Base-by-base conservation (phyloP, 1,139 yeast species). In the Saccharomyces hybrid region DNA sequence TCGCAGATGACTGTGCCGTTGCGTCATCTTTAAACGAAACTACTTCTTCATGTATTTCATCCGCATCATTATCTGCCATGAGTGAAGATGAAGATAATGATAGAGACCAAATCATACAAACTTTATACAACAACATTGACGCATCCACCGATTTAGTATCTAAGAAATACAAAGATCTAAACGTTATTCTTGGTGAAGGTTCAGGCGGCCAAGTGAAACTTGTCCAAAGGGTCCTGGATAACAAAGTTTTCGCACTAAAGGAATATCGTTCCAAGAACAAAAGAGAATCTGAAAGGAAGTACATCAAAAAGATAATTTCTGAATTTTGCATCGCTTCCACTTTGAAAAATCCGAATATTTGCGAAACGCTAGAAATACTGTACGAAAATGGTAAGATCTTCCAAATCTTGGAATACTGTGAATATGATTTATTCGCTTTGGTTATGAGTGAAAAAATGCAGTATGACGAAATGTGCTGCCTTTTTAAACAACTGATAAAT, bases 291-390 rank as follows among this genome's bases (percentile, higher is more conserved):
- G 80, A 82, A 63, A 85, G 88, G 63, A 96, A 90, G 62, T 91
- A 91, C 69, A 83, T 95, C 7, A 85, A 91, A 65, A 90, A 90
- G 69, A 90, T 95, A 63, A 89, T 97, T 0, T 90, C 96, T 30
- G 98, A 91, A 72, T 91, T 87, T 70, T 89, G 97, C 71, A 88
- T 91, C 60, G 97, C 97, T 0, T 88, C 96, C n/a, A 88, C 97
- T 3, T 75, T 91, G 61, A 89, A 88, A 64, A 97, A 91, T 70
- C 89, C 95, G 14, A 91, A 91, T 69, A 84, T 91, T 61, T 88
- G 91, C 65, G 90, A 89, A 68, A 91, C 97, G 0, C 78, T 90
- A 56, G 98, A 91, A 67, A 88, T 91, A 44, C 54, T 63, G 44
- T 59, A 61, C 26, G 62, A 57, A 42, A 81, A 89, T 57, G 86